These are phyloP conservation scores for Trichophyton equinum DNA, from an alignment of 2,329 filamentous ascomycete species.

Conservation along the genomic window DNA sequence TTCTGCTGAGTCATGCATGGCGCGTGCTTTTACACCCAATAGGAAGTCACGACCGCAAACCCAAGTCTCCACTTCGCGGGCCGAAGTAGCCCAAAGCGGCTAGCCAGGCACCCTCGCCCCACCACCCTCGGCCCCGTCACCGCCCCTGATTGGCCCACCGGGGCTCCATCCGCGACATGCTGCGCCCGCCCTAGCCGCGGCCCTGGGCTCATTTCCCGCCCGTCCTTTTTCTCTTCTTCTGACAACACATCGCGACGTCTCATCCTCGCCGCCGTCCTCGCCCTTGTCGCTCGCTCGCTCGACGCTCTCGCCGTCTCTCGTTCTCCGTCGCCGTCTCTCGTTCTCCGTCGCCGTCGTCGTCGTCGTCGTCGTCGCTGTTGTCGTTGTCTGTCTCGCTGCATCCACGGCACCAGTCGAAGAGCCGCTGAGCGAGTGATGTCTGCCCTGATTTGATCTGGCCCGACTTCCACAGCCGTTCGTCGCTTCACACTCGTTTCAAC, in stretches of 20 bases:
- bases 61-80: not conserved
- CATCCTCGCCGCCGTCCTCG: not conserved
- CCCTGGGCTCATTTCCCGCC: slow-evolving; percentile 2
- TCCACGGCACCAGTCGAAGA: not conserved
- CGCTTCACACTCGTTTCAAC: not conserved
- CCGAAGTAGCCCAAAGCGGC: not conserved
- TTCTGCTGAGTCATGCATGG: not conserved
- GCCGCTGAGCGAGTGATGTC: not conserved
- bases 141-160: not conserved
- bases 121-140: not conserved
- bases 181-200: slow-evolving; percentile 1
- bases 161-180: not conserved
- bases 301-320: not conserved
- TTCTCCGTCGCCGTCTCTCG: not conserved
- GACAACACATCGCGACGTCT: not conserved
- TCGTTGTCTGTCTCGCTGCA: not conserved
- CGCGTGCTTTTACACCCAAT: not conserved
- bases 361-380: not conserved
- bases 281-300: not conserved
- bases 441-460: not conserved
- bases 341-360: not conserved
- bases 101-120: not conserved
- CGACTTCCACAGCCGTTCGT: not conserved
- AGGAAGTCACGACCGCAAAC: not conserved
- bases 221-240: not conserved